Evolutionary conservation across 441 rosid species (phyloP), one percentile per base, ranked within the genome.

Genomic region (Adansonia rubrostipa): DNA sequence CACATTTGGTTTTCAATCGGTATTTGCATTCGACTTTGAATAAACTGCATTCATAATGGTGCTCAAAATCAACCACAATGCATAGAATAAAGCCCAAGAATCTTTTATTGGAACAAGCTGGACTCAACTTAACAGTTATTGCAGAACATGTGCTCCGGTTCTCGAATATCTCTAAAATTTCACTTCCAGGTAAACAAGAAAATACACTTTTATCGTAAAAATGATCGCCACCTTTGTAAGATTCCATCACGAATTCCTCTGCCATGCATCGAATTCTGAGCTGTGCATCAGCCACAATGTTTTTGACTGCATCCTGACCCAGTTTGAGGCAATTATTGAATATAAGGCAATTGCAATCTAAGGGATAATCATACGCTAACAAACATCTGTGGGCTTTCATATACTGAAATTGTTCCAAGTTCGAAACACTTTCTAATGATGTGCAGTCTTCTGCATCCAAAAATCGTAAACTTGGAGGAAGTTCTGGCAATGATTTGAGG

Each of bases 381-480:
- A 44, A 44, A 44, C 48, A 44, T 44, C 6, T 44, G 9, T 44
- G 48, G 9, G 48, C 48, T 44, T 44, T 3, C 17, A 22, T 56
- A 20, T 19, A 20, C 20, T 20, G 63, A 9, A 58, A 58, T 24
- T 61, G 13, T 22, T 22, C 14, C 22, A 28, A 1, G 24, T 8
- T 24, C 1, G 28, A 22, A 0, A 24, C 40, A 3, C n/a, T 24
- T 61, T 11, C 13, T 11, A 61, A 61, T 11, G 65, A 79, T 77
- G 57, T 22, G 69, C 87, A 84, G 47, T 42, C 58, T 1, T 73
- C 15, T 40, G 77, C 66, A 11, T 6, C 48, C 64, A 79, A 57
- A 7, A 28, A 58, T 48, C 6, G 24, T 20, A 58, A 9, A 58
- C 14, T 3, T 8, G 9, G 13, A 6, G 63, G 63, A 20, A 58